Evolutionary conservation across 1,139 yeast species (phyloP).

Genomic region (Geotrichum australiense): DNA sequence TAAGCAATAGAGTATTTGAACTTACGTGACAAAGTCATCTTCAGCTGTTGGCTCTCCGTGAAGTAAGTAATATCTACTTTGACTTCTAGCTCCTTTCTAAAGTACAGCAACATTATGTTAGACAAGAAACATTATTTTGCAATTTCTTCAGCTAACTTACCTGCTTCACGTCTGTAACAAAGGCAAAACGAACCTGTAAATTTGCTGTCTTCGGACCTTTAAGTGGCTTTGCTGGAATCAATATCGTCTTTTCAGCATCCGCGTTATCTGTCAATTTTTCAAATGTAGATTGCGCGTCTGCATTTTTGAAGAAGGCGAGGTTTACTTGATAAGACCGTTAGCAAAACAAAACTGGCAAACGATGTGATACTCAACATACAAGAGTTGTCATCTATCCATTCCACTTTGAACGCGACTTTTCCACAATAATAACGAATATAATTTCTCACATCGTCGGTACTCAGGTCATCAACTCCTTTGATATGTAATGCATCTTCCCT

Average conservation of each 20-base stretch:
- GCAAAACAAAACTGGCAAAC: not conserved
- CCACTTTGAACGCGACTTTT: slow-evolving; percentile 41
- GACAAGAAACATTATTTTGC: not conserved
- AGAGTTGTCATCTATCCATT: slow-evolving; percentile 66
- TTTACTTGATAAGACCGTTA: slow-evolving; percentile 7
- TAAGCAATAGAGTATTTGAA: not conserved
- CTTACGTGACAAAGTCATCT: slow-evolving; percentile 26
- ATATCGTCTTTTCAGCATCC: slow-evolving; percentile 12
- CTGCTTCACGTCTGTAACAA: slow-evolving; percentile 50
- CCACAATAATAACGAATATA: slow-evolving; percentile 49
- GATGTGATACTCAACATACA: slow-evolving; percentile 1
- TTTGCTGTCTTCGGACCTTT: slow-evolving; percentile 42
- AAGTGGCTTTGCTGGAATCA: slow-evolving; percentile 33
- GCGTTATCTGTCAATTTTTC: not conserved
- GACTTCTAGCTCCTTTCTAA: slow-evolving; percentile 46
- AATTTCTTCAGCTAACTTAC: slow-evolving; percentile 1
- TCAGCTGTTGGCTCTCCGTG: slow-evolving; percentile 68
- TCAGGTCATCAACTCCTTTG: slow-evolving; percentile 61
- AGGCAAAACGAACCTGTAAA: slow-evolving; percentile 43
- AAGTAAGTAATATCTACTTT: slow-evolving; percentile 59
- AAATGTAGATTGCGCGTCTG: slow-evolving; percentile 16
- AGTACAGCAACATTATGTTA: slow-evolving; percentile 1
- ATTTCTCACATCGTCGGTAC: slow-evolving; percentile 56
- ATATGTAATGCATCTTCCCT: slow-evolving; percentile 45
- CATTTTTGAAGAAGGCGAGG: slow-evolving; percentile 12